phyloP scores from a whole-genome alignment of 1,139 yeast genomes.

The Fermentozyma sake region DNA sequence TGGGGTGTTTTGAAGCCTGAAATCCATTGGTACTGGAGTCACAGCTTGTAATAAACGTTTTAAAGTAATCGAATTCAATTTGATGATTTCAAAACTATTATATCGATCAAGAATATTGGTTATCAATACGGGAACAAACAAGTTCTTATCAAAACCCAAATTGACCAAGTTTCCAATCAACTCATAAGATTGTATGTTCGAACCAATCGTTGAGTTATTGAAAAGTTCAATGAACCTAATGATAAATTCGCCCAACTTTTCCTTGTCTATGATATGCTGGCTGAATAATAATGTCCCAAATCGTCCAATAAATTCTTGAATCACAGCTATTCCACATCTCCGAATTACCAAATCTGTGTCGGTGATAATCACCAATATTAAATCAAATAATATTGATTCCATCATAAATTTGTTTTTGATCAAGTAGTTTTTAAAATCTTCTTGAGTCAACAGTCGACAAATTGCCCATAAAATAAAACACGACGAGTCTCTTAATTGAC shows the following conservation, averaged over 20 bases:
- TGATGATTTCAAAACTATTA: conserved; percentile 35
- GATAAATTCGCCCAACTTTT: conserved; percentile 29
- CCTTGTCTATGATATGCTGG: conserved; percentile 11
- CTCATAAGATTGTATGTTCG: conserved; percentile 20
- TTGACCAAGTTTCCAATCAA: conserved; percentile 20
- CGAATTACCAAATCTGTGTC: conserved; percentile 74
- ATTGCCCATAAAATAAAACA: conserved; percentile 60
- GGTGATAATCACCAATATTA: conserved; percentile 54
- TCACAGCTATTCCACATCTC: conserved; percentile 79
- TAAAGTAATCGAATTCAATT: conserved; percentile 15
- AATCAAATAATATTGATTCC: conserved; percentile 30
- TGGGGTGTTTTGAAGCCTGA: not conserved
- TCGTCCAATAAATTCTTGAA: conserved; percentile 83
- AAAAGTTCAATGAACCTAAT: conserved; percentile 57
- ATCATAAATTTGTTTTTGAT: conserved; percentile 17
- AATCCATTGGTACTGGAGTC: no score
- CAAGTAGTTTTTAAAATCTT: conserved; percentile 6
- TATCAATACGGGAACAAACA: conserved; percentile 27
- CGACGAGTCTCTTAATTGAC: conserved; percentile 77
- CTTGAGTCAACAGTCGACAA: conserved; percentile 19
- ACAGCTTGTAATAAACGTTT: conserved; percentile 2
- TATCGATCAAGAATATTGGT: conserved; percentile 19
- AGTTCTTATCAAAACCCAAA: conserved; percentile 21
- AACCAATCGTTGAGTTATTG: conserved; percentile 9
- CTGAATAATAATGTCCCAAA: conserved; percentile 41